Conservation (phyloP, 2,329 filamentous ascomycete genomes). For the Parastagonospora avenae region DNA sequence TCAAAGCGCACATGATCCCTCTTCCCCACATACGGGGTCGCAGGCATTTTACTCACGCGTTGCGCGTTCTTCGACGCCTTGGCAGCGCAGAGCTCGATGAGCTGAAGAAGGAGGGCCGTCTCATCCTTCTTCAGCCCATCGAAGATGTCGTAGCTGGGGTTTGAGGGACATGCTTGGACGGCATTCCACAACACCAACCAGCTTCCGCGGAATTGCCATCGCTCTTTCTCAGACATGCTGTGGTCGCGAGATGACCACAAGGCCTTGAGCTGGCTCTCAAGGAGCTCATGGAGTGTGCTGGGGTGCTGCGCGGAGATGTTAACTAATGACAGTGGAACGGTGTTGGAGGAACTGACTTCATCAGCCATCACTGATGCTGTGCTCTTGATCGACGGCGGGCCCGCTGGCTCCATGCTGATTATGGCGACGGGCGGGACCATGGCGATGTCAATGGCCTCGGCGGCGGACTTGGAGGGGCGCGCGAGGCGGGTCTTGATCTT, state of each 20-base stretch:
- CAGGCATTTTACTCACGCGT: constrained; percentile 8
- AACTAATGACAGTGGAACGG: neutral
- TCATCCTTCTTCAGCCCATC: constrained; percentile 3
- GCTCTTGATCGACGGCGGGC: neutral
- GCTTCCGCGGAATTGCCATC: constrained; percentile 25
- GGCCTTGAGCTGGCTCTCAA: constrained; percentile 12
- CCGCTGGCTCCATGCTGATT: neutral
- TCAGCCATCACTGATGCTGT: neutral
- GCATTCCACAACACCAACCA: constrained; percentile 22
- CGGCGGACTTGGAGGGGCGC: neutral
- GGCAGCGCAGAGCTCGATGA: constrained; percentile 6
- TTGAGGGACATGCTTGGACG: constrained; percentile 17
- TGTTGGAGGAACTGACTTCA: neutral
- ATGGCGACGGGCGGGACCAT: neutral
- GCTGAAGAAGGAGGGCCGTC: constrained; percentile 6
- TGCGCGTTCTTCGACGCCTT: neutral
- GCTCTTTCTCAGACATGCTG: constrained; percentile 12
- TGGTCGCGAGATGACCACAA: constrained; percentile 10
- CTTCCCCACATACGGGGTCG: neutral
- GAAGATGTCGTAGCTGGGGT: constrained; percentile 18
- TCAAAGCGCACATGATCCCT: constrained; percentile 5
- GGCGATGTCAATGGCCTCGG: neutral
- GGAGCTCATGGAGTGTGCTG: constrained; percentile 11
- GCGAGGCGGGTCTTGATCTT: constrained; percentile 1
- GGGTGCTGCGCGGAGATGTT: neutral